Conservation (phyloP, 495 filamentous ascomycete genomes). For the Cercophora newfieldiana region DNA sequence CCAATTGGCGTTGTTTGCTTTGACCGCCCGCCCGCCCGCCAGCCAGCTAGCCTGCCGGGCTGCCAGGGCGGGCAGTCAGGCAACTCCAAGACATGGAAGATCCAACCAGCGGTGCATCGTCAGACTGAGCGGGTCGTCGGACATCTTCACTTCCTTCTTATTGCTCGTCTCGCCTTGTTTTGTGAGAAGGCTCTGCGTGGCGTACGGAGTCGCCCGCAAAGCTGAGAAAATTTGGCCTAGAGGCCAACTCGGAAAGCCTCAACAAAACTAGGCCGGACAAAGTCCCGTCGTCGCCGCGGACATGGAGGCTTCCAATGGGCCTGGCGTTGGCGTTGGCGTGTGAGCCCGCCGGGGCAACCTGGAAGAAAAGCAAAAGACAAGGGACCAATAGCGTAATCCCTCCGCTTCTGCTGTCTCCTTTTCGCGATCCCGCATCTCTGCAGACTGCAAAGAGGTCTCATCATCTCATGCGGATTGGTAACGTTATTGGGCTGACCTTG, state of each 20-base stretch:
- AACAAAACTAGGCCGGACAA: no score
- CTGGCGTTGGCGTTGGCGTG: background rate
- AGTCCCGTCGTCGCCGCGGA: background rate
- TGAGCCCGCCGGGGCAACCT: background rate
- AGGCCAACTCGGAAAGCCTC: no score
- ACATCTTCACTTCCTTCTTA: background rate
- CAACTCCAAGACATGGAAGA: no score
- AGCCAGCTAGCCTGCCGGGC: background rate
- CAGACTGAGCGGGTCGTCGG: background rate
- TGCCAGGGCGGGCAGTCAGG: background rate
- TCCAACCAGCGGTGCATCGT: background rate
- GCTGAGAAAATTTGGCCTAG: background rate
- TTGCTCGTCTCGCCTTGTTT: conserved; percentile 1
- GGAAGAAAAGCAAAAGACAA: background rate
- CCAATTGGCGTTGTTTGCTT: conserved; percentile 5
- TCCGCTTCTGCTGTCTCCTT: background rate
- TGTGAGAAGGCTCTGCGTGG: background rate
- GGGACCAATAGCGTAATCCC: conserved; percentile 10
- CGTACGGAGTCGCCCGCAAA: background rate
- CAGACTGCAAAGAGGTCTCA: background rate
- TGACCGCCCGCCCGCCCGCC: conserved; percentile 7
- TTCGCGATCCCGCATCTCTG: no score
- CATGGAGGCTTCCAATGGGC: background rate
- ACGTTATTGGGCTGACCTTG: background rate
- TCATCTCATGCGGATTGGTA: conserved; percentile 1